phyloP scores from a whole-genome alignment of 768 basidiomycete genomes.

The Mrakia blollopis region DNA sequence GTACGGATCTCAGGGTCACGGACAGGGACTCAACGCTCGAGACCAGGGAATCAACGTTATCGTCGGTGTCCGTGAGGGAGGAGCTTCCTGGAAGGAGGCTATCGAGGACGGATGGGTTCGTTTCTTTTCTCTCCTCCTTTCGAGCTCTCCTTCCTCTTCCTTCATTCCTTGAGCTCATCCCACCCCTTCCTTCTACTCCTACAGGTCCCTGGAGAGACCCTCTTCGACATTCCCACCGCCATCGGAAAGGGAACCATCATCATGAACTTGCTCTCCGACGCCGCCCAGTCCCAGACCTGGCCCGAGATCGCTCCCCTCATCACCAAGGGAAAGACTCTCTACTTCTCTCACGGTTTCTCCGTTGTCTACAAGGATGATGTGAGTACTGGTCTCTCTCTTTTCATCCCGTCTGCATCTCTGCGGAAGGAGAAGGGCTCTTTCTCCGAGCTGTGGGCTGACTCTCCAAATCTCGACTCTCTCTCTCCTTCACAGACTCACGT shows the following conservation, averaged over 20 bases:
- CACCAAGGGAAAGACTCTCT: slow-evolving; percentile 99
- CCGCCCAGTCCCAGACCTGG: slow-evolving; percentile 98
- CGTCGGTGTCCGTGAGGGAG: slow-evolving; percentile 93
- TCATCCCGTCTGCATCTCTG: not conserved
- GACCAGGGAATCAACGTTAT: slow-evolving; percentile 99
- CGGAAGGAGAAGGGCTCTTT: not conserved
- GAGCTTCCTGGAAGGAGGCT: slow-evolving; percentile 95
- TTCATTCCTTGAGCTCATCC: not conserved
- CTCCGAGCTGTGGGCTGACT: slow-evolving; percentile 8
- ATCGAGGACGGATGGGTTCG: slow-evolving; percentile 49
- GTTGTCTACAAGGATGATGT: slow-evolving; percentile 92
- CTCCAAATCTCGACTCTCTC: not conserved
- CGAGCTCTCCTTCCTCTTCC: slow-evolving; percentile 12
- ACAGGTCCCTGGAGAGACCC: slow-evolving; percentile 78
- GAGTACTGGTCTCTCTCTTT: slow-evolving; percentile 36
- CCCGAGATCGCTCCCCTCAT: slow-evolving; percentile 80
- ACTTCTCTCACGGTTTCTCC: slow-evolving; percentile 99
- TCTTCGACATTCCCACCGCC: slow-evolving; percentile 97
- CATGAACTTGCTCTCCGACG: slow-evolving; percentile 99
- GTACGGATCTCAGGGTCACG: slow-evolving; percentile 97
- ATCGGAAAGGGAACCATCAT: slow-evolving; percentile 94
- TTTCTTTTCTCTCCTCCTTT: not conserved
- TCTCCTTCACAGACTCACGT: slow-evolving; percentile 61
- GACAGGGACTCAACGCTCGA: slow-evolving; percentile 96
- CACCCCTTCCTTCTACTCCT: slow-evolving; percentile 36